Evolutionary conservation across 2,329 filamentous ascomycete genomes (phyloP).

Genomic region (Tympanopsis confertula): DNA sequence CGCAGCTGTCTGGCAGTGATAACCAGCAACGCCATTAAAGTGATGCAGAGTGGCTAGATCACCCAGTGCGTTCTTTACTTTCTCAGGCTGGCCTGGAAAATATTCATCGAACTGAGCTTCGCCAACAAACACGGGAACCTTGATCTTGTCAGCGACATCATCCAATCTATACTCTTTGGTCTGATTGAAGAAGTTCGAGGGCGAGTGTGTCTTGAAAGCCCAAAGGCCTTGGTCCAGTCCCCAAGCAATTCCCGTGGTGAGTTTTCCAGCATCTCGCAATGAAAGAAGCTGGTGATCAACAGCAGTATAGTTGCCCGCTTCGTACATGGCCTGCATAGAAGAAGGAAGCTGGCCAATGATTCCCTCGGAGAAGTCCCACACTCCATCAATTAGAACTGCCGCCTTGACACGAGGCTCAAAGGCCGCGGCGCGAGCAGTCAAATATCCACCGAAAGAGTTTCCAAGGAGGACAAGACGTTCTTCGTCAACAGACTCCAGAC

Average conservation of each 20-base stretch:
- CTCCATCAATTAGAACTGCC: constrained; percentile 23
- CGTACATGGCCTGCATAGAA: too few species aligned
- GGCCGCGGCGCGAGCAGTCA: constrained; percentile 26
- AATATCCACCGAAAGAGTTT: constrained; percentile 26
- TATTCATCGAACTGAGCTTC: constrained; percentile 12
- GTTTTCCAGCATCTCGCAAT: too few species aligned
- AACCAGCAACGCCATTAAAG: too few species aligned
- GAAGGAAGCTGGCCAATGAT: too few species aligned
- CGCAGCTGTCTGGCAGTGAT: too few species aligned
- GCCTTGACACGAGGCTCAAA: constrained; percentile 28
- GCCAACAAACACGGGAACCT: constrained; percentile 13
- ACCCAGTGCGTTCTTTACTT: constrained; percentile 9
- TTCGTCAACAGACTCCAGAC: constrained; percentile 14
- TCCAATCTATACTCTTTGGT: constrained; percentile 4
- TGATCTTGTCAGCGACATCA: constrained; percentile 8
- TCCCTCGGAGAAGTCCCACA: constrained; percentile 19
- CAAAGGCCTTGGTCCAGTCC: constrained; percentile 7
- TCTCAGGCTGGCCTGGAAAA: constrained; percentile 12
- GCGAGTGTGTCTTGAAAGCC: constrained; percentile 5
- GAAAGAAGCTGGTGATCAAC: too few species aligned
- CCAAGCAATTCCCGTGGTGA: constrained; percentile 4
- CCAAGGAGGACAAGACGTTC: constrained; percentile 22
- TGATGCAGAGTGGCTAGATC: constrained; percentile 9
- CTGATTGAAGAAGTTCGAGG: constrained; percentile 4
- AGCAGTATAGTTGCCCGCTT: too few species aligned